Conservation (phyloP, 2,329 filamentous ascomycete species). For the Colletotrichum eleusines region DNA sequence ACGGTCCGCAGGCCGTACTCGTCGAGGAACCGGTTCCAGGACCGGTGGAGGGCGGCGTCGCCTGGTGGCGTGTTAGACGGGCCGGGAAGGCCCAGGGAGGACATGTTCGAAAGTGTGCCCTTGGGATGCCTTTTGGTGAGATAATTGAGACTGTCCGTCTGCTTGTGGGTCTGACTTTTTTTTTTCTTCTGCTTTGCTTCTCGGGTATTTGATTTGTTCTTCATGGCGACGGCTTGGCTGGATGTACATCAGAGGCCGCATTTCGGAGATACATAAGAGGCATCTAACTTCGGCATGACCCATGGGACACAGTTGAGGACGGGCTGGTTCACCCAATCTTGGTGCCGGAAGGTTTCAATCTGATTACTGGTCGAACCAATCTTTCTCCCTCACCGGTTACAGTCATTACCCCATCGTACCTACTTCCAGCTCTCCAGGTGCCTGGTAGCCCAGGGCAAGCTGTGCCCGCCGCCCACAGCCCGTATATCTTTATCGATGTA, state of each 20-base stretch:
- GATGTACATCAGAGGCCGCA: neutral
- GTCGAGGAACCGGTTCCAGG: conserved; percentile 15
- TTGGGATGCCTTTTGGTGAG: neutral
- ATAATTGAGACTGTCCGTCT: neutral
- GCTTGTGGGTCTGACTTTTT: neutral
- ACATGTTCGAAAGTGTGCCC: neutral
- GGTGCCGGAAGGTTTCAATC: neutral
- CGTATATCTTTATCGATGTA: too few species aligned
- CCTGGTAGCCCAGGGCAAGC: neutral
- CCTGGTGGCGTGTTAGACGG: neutral
- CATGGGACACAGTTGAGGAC: neutral
- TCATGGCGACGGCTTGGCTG: neutral
- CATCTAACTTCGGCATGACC: neutral
- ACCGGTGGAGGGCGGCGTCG: neutral
- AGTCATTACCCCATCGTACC: neutral
- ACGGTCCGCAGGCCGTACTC: neutral
- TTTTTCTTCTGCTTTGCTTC: neutral
- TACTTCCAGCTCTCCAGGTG: neutral
- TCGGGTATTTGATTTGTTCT: neutral
- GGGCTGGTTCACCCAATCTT: neutral
- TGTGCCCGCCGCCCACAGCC: too few species aligned
- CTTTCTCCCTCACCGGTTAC: too few species aligned
- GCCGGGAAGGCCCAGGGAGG: conserved; percentile 11
- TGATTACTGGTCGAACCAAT: neutral
- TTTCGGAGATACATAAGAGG: conserved; percentile 14